These are phyloP conservation scores for Berberis vulgaris DNA, from an alignment of 164 flowering plant species.

Conservation along the genomic window DNA sequence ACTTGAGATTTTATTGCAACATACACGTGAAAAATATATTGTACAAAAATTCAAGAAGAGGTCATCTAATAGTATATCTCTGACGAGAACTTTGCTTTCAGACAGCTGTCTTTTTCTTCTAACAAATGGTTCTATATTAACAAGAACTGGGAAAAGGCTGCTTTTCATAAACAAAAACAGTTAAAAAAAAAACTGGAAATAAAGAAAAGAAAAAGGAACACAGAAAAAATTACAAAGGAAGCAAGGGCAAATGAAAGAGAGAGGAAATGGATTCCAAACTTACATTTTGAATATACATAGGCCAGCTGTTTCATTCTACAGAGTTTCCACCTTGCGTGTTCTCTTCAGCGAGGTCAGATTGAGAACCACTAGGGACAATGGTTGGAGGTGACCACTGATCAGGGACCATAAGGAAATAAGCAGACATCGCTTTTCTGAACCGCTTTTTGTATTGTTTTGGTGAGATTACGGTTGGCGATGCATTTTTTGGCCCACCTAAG, in stretches of 20 bases:
- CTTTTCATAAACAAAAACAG: not conserved
- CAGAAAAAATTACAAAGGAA: not conserved
- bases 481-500: conserved; percentile 75
- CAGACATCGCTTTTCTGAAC: conserved; percentile 94
- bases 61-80: conserved; percentile 29
- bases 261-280: conserved; percentile 14
- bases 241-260: not conserved
- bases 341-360: conserved; percentile 57
- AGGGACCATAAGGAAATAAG: conserved; percentile 85
- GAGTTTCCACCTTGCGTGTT: conserved; percentile 25
- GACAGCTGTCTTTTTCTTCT: conserved; percentile 27
- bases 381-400: conserved; percentile 86
- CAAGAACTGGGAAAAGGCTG: conserved; percentile 18
- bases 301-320: conserved; percentile 14
- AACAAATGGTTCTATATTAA: conserved; percentile 8
- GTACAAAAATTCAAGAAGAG: conserved; percentile 28
- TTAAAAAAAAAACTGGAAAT: not conserved
- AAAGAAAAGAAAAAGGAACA: no score
- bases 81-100: conserved; percentile 18
- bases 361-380: conserved; percentile 55
- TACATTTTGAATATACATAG: conserved; percentile 22
- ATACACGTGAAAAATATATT: conserved; percentile 8
- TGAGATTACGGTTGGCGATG: conserved; percentile 84
- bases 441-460: conserved; percentile 93
- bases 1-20: not conserved